Conservation (phyloP, 1,139 yeast species). For the Yamadazyma blattariae region DNA sequence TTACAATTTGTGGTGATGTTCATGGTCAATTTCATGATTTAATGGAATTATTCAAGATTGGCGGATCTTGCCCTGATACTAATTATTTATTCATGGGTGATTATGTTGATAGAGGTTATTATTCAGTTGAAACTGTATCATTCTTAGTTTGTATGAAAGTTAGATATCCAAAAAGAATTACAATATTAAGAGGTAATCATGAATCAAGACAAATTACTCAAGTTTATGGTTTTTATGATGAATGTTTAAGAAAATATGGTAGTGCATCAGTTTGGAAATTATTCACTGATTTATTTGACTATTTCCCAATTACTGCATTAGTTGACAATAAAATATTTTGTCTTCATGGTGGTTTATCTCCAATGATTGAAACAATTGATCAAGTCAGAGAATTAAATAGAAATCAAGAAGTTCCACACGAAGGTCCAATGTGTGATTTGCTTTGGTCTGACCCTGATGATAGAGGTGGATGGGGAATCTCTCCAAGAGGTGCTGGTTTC, state of each 20-base stretch:
- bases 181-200: slow-evolving; percentile 93
- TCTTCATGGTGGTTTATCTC: slow-evolving; percentile 95
- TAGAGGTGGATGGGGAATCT: slow-evolving; percentile 93
- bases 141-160: slow-evolving; percentile 89
- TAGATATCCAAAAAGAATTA: slow-evolving; percentile 89
- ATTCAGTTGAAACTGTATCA: slow-evolving; percentile 88
- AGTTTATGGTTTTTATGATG: slow-evolving; percentile 97
- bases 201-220: slow-evolving; percentile 97
- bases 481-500: slow-evolving; percentile 98
- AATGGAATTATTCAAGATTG: slow-evolving; percentile 83
- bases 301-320: slow-evolving; percentile 88
- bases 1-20: slow-evolving; percentile 96
- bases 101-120: slow-evolving; percentile 96
- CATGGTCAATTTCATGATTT: slow-evolving; percentile 98
- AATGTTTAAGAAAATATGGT: slow-evolving; percentile 93
- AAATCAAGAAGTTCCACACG: slow-evolving; percentile 96
- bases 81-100: slow-evolving; percentile 89
- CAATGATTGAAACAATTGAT: slow-evolving; percentile 85
- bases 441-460: slow-evolving; percentile 98
- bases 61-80: slow-evolving; percentile 86
- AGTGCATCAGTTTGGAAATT: slow-evolving; percentile 90
- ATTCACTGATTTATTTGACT: slow-evolving; percentile 79
- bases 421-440: slow-evolving; percentile 98
- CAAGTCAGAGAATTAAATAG: slow-evolving; percentile 85
- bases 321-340: slow-evolving; percentile 90